phyloP scores from a whole-genome alignment of 441 rosid species.

The Populus hybrid region DNA sequence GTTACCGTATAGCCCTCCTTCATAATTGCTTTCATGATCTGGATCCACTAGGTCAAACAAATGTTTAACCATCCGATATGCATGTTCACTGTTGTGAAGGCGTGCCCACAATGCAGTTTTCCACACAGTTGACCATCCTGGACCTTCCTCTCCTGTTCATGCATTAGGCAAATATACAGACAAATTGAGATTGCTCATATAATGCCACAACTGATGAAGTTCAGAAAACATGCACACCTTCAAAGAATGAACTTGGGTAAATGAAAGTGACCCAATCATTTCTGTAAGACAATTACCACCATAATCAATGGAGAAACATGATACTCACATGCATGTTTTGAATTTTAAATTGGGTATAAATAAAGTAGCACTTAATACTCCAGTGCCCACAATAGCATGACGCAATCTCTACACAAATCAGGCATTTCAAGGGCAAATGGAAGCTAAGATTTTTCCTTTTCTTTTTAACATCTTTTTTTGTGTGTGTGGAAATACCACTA shows the following conservation, averaged over 20 bases:
- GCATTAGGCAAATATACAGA: background rate
- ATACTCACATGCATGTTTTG: background rate
- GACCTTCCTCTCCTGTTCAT: conserved; percentile 85
- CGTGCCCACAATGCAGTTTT: conserved; percentile 87
- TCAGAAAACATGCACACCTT: background rate
- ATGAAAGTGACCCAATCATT: background rate
- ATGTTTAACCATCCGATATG: conserved; percentile 76
- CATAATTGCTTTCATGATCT: conserved; percentile 44
- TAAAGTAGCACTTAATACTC: background rate
- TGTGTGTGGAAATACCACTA: background rate
- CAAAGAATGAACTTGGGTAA: background rate
- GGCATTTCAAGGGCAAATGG: background rate
- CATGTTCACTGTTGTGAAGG: conserved; percentile 66
- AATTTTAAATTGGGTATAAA: background rate
- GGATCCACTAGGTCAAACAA: conserved; percentile 81
- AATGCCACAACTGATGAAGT: background rate
- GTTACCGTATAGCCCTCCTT: conserved; percentile 88
- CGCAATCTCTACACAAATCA: background rate
- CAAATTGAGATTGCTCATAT: background rate
- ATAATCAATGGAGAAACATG: background rate
- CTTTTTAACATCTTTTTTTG: background rate
- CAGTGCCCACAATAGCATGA: background rate
- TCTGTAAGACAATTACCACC: background rate
- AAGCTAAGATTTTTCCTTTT: background rate
- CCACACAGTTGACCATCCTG: conserved; percentile 95